These are phyloP conservation scores for Cyclocybe cylindracea DNA, from an alignment of 768 basidiomycete genomes.

Conservation along the genomic window DNA sequence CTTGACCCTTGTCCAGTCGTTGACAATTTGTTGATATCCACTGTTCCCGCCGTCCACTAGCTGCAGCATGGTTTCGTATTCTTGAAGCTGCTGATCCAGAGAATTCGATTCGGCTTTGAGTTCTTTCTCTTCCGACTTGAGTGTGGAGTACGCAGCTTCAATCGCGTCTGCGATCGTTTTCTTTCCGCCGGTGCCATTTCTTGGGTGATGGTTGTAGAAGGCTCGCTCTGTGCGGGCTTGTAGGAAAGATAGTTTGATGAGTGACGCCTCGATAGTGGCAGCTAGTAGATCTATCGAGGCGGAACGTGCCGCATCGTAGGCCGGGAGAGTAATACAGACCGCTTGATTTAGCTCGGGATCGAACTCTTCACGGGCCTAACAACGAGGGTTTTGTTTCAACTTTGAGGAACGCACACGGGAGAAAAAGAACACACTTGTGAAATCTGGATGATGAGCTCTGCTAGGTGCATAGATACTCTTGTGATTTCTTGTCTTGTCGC, in stretches of 20 bases:
- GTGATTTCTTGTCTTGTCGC: slow-evolving; percentile 4
- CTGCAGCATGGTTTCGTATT: slow-evolving; percentile 41
- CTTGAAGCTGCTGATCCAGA: slow-evolving; percentile 40
- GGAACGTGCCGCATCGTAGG: slow-evolving; percentile 25
- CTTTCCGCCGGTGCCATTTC: slow-evolving; percentile 12
- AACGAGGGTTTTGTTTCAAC: background rate
- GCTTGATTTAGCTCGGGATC: slow-evolving; percentile 12
- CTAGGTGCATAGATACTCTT: background rate
- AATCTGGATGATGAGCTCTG: background rate
- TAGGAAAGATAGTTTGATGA: slow-evolving; percentile 50
- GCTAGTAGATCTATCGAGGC: slow-evolving; percentile 42
- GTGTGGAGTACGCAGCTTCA: slow-evolving; percentile 25
- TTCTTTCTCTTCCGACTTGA: slow-evolving; percentile 34
- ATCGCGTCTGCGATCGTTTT: slow-evolving; percentile 35
- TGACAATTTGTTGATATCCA: slow-evolving; percentile 47
- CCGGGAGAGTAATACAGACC: slow-evolving; percentile 16
- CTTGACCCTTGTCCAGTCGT: slow-evolving; percentile 48
- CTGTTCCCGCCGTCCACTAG: slow-evolving; percentile 41
- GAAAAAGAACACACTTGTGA: background rate
- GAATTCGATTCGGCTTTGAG: slow-evolving; percentile 35
- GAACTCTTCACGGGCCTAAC: slow-evolving; percentile 12
- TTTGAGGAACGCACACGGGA: background rate
- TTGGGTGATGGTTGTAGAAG: slow-evolving; percentile 38
- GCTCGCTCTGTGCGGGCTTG: slow-evolving; percentile 37
- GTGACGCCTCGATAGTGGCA: slow-evolving; percentile 44